Evolutionary conservation across 192 early-diverging fungal genomes (phyloP), one percentile per base, ranked within the genome.

Genomic region (Podila epigama): DNA sequence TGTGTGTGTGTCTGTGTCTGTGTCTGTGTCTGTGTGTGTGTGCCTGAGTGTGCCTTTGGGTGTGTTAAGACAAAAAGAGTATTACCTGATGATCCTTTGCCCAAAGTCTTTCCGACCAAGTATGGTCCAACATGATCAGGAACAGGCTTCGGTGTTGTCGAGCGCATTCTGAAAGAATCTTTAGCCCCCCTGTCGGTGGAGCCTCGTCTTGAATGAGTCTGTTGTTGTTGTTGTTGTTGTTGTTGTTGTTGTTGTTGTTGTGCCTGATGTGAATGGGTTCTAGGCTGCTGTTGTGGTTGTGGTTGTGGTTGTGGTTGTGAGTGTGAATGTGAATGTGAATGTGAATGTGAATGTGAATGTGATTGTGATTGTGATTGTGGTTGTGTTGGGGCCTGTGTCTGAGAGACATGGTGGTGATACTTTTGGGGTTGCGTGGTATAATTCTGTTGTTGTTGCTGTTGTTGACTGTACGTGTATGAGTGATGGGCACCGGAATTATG

Each of bases 51-150:
- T 22, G 9, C 25, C 9, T n/a, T 22, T n/a, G 55, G 32, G 34
- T 35, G 33, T 57, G 34, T 32, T 18, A 8, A 32, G 27, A 35
- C n/a, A 3, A 28, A 13, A 31, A 18, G 20, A 32, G 16, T 8
- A 31, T 54, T 86, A 86, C 84, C 84, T 68, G 84, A 86, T 28
- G 84, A 83, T 18, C 84, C 84, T 64, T 81, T 86, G 41, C 84
- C 84, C n/a, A 86, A 34, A 29, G 82, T 83, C 41, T 81, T 82
- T 4, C 84, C 82, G 33, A 86, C 63, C 55, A 75, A 68, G 31
- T 86, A 86, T 34, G 83, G 80, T 37, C 84, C 84, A 13, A 86
- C 73, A 51, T 86, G 73, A 32, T 86, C 73, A 27, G 40, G 31
- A 20, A 53, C 60, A 20, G 66, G 22, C 36, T 77, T 77, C 5